These are phyloP conservation scores for Ulvella scutata DNA, from an alignment of 139 green algal species.

Conservation along the genomic window DNA sequence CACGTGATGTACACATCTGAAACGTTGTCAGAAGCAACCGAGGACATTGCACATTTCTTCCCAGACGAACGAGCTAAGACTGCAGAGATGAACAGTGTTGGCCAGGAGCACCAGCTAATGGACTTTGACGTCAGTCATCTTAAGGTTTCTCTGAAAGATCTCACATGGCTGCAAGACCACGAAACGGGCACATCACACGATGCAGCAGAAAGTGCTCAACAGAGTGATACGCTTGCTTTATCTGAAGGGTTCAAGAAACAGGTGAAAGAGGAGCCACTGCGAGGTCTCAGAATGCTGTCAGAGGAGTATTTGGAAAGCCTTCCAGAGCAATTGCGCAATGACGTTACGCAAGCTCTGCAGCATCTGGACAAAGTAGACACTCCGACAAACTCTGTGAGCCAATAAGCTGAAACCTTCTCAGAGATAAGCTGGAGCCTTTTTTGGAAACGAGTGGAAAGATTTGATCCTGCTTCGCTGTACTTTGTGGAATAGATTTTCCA, in stretches of 20 bases:
- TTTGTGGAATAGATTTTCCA: not conserved
- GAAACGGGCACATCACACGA: not conserved
- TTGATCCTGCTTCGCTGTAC: not conserved
- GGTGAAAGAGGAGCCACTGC: not conserved
- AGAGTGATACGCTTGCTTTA: too few relatives aligned
- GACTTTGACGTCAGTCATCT: not conserved
- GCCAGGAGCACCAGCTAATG: not conserved
- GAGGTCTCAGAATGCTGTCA: not conserved
- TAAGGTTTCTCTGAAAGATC: not conserved
- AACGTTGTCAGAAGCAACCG: not conserved
- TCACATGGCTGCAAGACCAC: not conserved
- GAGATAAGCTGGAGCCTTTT: too few relatives aligned
- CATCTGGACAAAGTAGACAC: not conserved
- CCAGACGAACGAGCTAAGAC: not conserved
- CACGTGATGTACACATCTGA: not conserved
- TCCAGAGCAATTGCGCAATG: not conserved
- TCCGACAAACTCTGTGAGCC: not conserved
- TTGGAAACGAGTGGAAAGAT: not conserved
- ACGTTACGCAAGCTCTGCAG: not conserved
- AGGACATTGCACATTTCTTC: not conserved
- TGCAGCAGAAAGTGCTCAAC: too few relatives aligned
- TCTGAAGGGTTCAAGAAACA: not conserved
- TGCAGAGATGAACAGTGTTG: too few relatives aligned
- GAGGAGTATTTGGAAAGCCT: not conserved
- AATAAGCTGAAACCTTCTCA: too few relatives aligned